Percentiles rank a stretch among this genome's conserved stretches.
Conservation (phyloP, 1,284 basidiomycete species). For the Cryptococcus depauperatus region DNA sequence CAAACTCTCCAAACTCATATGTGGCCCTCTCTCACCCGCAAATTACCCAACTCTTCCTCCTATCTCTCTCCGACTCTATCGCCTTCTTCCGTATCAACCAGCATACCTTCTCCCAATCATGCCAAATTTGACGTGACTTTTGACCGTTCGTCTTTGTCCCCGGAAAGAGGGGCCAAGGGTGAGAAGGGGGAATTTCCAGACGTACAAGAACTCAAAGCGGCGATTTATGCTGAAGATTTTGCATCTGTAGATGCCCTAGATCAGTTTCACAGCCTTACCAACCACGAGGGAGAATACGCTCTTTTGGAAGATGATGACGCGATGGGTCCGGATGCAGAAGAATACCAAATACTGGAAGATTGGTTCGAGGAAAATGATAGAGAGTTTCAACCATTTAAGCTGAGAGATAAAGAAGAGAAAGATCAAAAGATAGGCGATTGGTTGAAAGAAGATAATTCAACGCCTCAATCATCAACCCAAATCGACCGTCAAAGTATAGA, state of each 20-base stretch:
- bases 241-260: not conserved
- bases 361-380: constrained; percentile 23
- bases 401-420: not conserved
- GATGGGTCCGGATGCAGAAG: constrained; percentile 18
- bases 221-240: constrained; percentile 10
- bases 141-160: not conserved
- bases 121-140: constrained; percentile 2
- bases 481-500: not conserved
- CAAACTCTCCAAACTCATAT: constrained; percentile 42
- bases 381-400: not conserved
- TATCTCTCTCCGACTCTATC: constrained; percentile 4
- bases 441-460: constrained; percentile 11
- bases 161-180: not conserved
- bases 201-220: constrained; percentile 14
- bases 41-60: constrained; percentile 7
- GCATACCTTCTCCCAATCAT: not conserved
- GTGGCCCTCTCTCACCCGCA: constrained; percentile 38
- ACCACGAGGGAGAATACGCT: not conserved
- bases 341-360: constrained; percentile 36
- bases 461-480: constrained; percentile 4
- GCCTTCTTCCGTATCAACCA: not conserved
- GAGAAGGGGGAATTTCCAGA: constrained; percentile 11
- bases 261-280: constrained; percentile 2
- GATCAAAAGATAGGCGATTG: constrained; percentile 5
- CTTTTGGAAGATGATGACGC: constrained; percentile 2